Evolutionary conservation across 1,284 basidiomycete species (phyloP), one percentile per base, ranked within the genome.

Genomic region (Boletus sp.): DNA sequence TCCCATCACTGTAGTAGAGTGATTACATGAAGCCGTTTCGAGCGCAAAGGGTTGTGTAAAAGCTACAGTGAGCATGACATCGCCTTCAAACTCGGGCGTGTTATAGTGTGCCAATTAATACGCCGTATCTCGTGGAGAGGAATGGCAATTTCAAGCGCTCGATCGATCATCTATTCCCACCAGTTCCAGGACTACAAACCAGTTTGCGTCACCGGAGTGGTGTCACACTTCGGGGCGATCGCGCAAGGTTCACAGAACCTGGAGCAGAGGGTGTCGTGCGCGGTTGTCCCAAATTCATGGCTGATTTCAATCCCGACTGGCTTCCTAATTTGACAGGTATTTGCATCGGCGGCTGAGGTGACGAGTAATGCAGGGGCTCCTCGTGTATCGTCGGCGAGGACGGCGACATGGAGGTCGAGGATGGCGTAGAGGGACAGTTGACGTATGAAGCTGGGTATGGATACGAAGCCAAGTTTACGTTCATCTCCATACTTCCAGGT

Each of bases 271-370:
- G 52, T 53, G 60, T 54, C 31, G 42, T 31, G 37, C 53, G 63
- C 9, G 64, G 37, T 29, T 69, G 67, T 2, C 59, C 61, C 12
- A 55, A 13, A 42, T 58, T 58, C 42, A 55, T 73, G 27, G 71
- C 65, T n/a, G 75, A 70, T 37, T 67, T 69, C 31, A 69, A 62
- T 7, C 69, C 65, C 16, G 66, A 24, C 58, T 66, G 61, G 61
- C 65, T 54, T 66, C 67, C 31, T 63, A 73, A 43, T 56, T 60
- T 59, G 46, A 48, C 37, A 49, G 63, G 55, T 22, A 57, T 39
- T 27, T 60, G 66, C 44, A 60, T 57, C 51, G 59, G 47, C 35
- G 35, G 51, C 48, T 66, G 59, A 42, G 65, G 60, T 42, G 65
- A 63, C 5, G 66, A 59, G 31, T 65, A 65, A 29, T 55, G 51